These are phyloP conservation scores for Mycena venus DNA, from an alignment of 768 basidiomycete genomes.

Conservation along the genomic window DNA sequence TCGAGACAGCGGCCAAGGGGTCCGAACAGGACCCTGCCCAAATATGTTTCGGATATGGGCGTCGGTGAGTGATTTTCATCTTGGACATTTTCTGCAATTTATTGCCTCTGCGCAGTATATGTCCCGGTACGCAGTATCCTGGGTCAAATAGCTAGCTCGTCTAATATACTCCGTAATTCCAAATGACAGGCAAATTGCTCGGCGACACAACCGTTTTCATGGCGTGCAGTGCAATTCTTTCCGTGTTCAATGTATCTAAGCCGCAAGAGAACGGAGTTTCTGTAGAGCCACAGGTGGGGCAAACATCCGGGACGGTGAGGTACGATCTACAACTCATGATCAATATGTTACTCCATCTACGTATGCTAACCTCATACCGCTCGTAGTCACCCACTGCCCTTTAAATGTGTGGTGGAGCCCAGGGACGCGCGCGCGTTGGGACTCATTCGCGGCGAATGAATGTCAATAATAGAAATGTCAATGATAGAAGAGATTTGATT, in stretches of 20 bases:
- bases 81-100: neutral
- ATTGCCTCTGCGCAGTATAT: neutral
- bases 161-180: too few species aligned
- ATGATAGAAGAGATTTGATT: too few species aligned
- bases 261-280: neutral
- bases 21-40: constrained; percentile 12
- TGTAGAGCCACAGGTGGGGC: neutral
- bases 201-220: constrained; percentile 9
- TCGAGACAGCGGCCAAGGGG: neutral
- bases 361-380: neutral
- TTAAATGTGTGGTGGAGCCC: constrained; percentile 9
- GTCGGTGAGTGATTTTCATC: neutral
- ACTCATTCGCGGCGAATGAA: constrained; percentile 1
- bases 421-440: neutral
- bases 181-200: constrained; percentile 3
- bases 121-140: neutral
- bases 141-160: neutral
- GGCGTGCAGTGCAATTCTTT: constrained; percentile 13
- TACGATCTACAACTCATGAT: neutral
- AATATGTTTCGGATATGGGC: constrained; percentile 23
- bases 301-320: constrained; percentile 19
- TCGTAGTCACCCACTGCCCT: constrained; percentile 5
- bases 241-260: constrained; percentile 21
- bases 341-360: neutral
- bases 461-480: too few species aligned